phyloP scores from a whole-genome alignment of 164 flowering plant species.

The Umbellularia californica region DNA sequence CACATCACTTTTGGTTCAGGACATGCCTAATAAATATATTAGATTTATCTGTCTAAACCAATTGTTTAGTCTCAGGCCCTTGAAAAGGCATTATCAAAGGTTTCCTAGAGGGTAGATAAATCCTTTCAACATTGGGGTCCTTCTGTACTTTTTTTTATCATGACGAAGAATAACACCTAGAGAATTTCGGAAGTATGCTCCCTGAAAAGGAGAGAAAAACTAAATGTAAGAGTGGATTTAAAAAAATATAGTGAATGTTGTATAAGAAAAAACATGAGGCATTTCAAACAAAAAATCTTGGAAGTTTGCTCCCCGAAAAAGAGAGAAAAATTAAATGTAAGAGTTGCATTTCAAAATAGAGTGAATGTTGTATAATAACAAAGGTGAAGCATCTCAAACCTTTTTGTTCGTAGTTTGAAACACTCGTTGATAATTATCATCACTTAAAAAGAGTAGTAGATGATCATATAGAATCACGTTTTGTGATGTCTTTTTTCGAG shows the following conservation, averaged over 20 bases:
- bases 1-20: no score
- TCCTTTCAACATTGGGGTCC: conserved; percentile 45
- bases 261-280: background rate
- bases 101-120: conserved; percentile 47
- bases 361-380: no score
- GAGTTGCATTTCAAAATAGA: no score
- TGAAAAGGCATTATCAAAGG: conserved; percentile 45
- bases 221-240: background rate
- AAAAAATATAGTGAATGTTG: background rate
- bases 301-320: conserved; percentile 30
- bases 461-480: conserved; percentile 50
- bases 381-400: conserved; percentile 28
- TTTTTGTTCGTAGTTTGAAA: conserved; percentile 59
- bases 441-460: conserved; percentile 48
- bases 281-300: conserved; percentile 46
- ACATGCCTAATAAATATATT: no score
- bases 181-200: conserved; percentile 76
- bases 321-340: no score
- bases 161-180: conserved; percentile 55
- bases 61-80: no score
- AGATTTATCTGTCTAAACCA: no score
- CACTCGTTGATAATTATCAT: conserved; percentile 66
- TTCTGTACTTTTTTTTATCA: conserved; percentile 47
- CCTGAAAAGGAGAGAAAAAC: conserved; percentile 28
- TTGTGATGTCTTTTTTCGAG: background rate